Evolutionary conservation across 192 early-diverging fungal species (phyloP), one percentile per base, ranked within the genome.

Genomic region (Coemansia sp.): DNA sequence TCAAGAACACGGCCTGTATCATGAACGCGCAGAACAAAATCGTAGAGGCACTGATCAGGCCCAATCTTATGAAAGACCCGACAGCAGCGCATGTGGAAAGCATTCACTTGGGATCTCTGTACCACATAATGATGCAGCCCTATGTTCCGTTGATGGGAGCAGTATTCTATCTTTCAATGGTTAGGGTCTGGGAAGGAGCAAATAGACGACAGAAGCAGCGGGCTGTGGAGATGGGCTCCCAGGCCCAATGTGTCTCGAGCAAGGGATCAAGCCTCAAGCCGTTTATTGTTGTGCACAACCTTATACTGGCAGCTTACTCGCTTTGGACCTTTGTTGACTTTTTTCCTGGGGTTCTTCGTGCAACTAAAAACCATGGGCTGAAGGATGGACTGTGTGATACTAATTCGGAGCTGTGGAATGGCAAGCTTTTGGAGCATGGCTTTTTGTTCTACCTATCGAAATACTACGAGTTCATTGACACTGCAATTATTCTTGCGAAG

Each of bases 401-500:
- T 45, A 74, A 87, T 40, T 42, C 73, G 46, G 79, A 71, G 33
- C 80, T 93, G 45, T 91, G 91, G 87, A 84, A 86, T 53, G 71
- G 78, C 58, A 78, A 82, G 56, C 86, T 93, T 40, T 87, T 85
- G 34, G 89, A 88, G 77, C 92, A 89, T 81, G 88, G 89, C 16
- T 93, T 90, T 42, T 68, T 92, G 60, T 95, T 95, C 78, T 95
- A 95, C 77, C 87, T 95, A 35, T 91, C 90, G 63, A 93, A 93
- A 78, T 91, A 87, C 75, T 95, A 93, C 77, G 93, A 95, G 79
- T 85, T 95, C 59, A 77, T 95, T 57, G 93, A 95, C 72, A 95
- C 93, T 29, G 84, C 86, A 43, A 93, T 95, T 70, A 90, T 95
- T 49, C 81, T 95, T 34, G 46, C 89, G 46, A 93, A 95, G 79